Base-by-base conservation (phyloP, 768 basidiomycete species). In the Leccinum subtestaceum region DNA sequence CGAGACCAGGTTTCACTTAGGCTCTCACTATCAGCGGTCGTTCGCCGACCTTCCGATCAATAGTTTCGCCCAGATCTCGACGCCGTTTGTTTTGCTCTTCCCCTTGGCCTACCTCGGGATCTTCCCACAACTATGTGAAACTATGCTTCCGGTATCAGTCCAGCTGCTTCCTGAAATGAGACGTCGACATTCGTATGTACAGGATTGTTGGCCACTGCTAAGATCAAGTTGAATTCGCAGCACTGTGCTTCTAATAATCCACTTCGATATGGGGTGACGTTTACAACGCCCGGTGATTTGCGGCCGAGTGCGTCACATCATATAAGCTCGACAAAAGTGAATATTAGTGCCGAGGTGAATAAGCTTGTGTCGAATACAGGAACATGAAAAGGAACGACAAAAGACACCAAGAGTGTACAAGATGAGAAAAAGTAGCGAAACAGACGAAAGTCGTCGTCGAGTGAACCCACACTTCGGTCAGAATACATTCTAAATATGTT, bases 401-500 rank as follows among this genome's bases (percentile, higher is more conserved):
- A 45, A 25, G 57, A 47, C 56, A 63, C 43, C 56, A 59, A 60
- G 40, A 60, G 55, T 63, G 72, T 63, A 69, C 48, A 55, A 49
- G 45, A 47, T 8, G 48, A 64, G 45, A 32, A 23, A 32, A 51
- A 7, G n/a, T 48, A 38, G 52, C 38, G 56, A 51, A 48, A 59
- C 21, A 57, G 21, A 38, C 48, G 51, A 54, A 54, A 45, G 32
- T 23, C 21, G 27, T 32, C 49, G 60, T 53, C 57, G 36, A 58
- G 53, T 34, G 52, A 34, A 52, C 49, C 45, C 58, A 48, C 34
- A 48, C 46, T 52, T 25, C 23, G 46, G 11, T 32, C 21, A 48
- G 32, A 31, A 56, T 38, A 61, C 45, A 52, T 56, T 54, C 82
- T 83, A 97, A 69, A 98, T 96, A 60, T 97, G 86, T 74, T 98